Conservation (phyloP, 2,329 filamentous ascomycete species). For the Penicillium digitatum region DNA sequence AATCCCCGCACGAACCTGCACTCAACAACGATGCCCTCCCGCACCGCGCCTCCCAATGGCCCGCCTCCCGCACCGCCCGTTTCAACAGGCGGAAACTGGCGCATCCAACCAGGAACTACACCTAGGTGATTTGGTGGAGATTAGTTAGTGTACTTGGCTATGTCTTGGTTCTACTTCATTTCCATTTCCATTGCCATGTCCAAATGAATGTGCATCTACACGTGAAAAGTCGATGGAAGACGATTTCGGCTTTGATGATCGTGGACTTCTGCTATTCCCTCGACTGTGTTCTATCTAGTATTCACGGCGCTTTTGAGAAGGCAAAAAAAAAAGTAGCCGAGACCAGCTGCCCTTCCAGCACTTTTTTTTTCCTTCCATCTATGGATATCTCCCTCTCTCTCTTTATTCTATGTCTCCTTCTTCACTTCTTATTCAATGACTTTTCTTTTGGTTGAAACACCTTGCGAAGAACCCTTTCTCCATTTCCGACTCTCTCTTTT, state of each 20-base stretch:
- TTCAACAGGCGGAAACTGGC: constrained; percentile 27
- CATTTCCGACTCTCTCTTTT: constrained; percentile 3
- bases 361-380: not conserved
- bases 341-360: not conserved
- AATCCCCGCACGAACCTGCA: constrained; percentile 36
- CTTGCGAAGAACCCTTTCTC: constrained; percentile 13
- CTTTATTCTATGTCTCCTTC: not conserved
- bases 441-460: constrained; percentile 2
- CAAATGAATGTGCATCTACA: not conserved
- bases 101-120: constrained; percentile 19
- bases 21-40: constrained; percentile 62
- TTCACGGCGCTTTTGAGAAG: not conserved
- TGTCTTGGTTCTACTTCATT: not conserved
- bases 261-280: not conserved
- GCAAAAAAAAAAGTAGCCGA: not conserved
- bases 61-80: constrained; percentile 57
- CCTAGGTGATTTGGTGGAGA: not conserved
- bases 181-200: not conserved
- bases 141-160: not conserved
- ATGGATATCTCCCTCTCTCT: not conserved
- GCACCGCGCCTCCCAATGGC: constrained; percentile 57
- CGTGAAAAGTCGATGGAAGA: not conserved
- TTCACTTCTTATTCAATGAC: constrained; percentile 2
- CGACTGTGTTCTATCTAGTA: not conserved
- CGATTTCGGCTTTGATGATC: not conserved